Evolutionary conservation across 768 basidiomycete genomes (phyloP), one percentile per base, ranked within the genome.

Genomic region (Xerocomellus dryophilus): DNA sequence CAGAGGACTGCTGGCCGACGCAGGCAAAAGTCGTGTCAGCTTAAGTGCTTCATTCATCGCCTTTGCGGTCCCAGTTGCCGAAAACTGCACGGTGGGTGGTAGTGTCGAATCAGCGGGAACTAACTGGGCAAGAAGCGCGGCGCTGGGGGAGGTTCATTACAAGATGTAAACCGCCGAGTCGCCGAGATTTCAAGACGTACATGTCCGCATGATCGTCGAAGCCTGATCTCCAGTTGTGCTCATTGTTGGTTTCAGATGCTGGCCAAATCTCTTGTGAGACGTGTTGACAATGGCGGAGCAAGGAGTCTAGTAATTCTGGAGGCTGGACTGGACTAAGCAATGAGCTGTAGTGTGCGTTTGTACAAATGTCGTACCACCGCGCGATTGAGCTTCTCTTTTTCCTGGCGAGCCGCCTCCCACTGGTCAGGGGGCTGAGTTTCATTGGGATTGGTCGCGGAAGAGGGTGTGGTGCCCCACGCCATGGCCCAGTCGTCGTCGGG

Each of bases 1-100:
- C 66, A 93, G 76, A 2, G 90, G 90, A 58, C 90, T 88, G 25
- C 61, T 66, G 17, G 76, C 77, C 4, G 82, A 76, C 21, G 81
- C 64, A 5, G 80, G 68, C 43, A 77, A 66, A 60, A 87, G 80
- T 54, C 84, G 80, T 0, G 88, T 88, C 46, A 86, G 68, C 43
- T 81, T 82, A 18, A 91, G 70, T 10, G 85, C 77, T 7, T 83
- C 81, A 2, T 78, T 74, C 72, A 83, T 76, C 40, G 82, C 74
- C 62, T 84, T 88, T 8, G 78, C 76, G 6, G 75, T 78, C 47
- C 79, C 78, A 9, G 85, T 84, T 50, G 79, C 80, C 0, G 75
- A 54, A 56, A 88, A 87, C 7, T 76, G 74, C 7, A 73, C 66
- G 25, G 69, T 64, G 6, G 78, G 74, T 14, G 83, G 79, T 5